Conservation (phyloP, 345 rosid genomes). For the Bruguiera sexangula region DNA sequence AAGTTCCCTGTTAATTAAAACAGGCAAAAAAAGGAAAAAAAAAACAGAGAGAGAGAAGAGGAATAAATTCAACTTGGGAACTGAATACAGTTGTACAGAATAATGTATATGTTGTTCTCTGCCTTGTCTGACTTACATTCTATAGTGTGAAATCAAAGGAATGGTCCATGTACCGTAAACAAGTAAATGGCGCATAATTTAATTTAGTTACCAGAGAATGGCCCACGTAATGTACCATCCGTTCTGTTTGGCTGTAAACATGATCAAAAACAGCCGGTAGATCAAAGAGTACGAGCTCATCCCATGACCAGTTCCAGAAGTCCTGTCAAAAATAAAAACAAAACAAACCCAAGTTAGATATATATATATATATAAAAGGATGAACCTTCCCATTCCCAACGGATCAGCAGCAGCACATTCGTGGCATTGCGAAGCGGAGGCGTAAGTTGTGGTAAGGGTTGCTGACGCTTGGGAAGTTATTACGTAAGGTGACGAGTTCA, state of each 20-base stretch:
- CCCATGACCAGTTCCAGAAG: conserved; percentile 97
- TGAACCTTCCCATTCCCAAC: not conserved
- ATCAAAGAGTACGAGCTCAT: conserved; percentile 68
- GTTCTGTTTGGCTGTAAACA: conserved; percentile 51
- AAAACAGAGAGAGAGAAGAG: too few relatives aligned
- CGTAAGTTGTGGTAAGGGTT: too few relatives aligned
- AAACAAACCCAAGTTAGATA: not conserved
- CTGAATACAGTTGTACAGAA: too few relatives aligned
- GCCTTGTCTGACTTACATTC: too few relatives aligned
- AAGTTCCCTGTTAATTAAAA: conserved; percentile 56
- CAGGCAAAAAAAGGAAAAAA: not conserved
- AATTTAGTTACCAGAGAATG: conserved; percentile 63
- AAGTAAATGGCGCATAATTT: too few relatives aligned
- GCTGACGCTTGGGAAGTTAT: too few relatives aligned
- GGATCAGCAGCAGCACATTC: too few relatives aligned
- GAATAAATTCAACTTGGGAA: too few relatives aligned
- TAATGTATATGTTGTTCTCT: too few relatives aligned
- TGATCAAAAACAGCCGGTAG: conserved; percentile 70
- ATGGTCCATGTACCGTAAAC: too few relatives aligned
- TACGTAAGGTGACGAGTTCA: not conserved
- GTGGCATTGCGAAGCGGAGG: too few relatives aligned
- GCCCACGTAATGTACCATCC: conserved; percentile 79
- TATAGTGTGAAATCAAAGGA: too few relatives aligned
- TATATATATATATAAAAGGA: not conserved
- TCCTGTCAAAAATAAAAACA: conserved; percentile 33